Evolutionary conservation across 805 yeast genomes (phyloP).

Genomic region (Cyberlindnera euphorbiiphila): DNA sequence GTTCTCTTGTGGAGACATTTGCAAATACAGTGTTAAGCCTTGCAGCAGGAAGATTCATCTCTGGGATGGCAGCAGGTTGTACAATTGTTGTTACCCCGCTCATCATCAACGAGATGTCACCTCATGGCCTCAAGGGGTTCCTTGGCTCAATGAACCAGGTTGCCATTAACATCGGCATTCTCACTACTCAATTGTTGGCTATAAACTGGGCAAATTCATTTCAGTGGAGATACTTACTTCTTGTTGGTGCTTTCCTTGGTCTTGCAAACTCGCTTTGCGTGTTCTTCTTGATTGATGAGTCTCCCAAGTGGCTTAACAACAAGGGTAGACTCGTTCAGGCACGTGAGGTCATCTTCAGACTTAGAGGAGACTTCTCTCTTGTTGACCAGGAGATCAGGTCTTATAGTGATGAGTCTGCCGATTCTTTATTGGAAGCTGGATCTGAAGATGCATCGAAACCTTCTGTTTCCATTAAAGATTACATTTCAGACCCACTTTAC

Average conservation of each 20-base stretch:
- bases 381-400: slow-evolving; percentile 20
- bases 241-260: slow-evolving; percentile 58
- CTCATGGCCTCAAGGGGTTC: slow-evolving; percentile 62
- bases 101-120: slow-evolving; percentile 76
- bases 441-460: background rate
- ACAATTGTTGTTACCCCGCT: slow-evolving; percentile 84
- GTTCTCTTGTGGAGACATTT: slow-evolving; percentile 57
- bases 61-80: slow-evolving; percentile 86
- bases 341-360: slow-evolving; percentile 29
- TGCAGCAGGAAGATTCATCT: slow-evolving; percentile 64
- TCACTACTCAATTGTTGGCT: slow-evolving; percentile 74
- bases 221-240: slow-evolving; percentile 71
- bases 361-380: slow-evolving; percentile 32
- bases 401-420: slow-evolving; percentile 6
- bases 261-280: slow-evolving; percentile 41
- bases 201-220: slow-evolving; percentile 57
- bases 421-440: slow-evolving; percentile 3
- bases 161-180: slow-evolving; percentile 78
- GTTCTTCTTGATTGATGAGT: slow-evolving; percentile 51
- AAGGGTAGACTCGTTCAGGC: slow-evolving; percentile 45
- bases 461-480: slow-evolving; percentile 34
- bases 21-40: slow-evolving; percentile 42
- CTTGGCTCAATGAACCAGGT: slow-evolving; percentile 91
- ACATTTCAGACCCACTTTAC: slow-evolving; percentile 49
- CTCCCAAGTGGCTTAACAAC: slow-evolving; percentile 76